phyloP scores from a whole-genome alignment of 108 stramenopile genomes.

The Skeletonema potamos region DNA sequence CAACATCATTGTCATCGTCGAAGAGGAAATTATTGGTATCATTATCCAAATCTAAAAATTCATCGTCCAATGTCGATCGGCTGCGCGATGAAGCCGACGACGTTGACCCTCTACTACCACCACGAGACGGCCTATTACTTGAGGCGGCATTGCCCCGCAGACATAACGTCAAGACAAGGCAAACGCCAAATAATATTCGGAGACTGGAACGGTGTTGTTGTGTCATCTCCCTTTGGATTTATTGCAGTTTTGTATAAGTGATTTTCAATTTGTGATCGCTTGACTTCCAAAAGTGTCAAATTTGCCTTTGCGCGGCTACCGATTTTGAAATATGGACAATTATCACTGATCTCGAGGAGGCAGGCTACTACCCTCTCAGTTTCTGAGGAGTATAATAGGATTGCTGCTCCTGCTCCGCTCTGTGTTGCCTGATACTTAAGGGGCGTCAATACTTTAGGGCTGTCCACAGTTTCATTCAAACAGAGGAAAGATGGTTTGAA shows the following conservation, averaged over 20 bases:
- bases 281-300: background rate
- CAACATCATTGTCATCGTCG: slow-evolving; percentile 19
- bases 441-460: background rate
- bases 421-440: background rate
- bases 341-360: background rate
- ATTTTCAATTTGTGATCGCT: background rate
- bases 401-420: background rate
- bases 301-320: background rate
- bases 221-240: background rate
- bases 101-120: background rate
- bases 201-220: background rate
- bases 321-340: background rate
- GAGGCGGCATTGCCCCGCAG: background rate
- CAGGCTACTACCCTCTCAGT: background rate
- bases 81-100: background rate
- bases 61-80: slow-evolving; percentile 4
- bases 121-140: background rate
- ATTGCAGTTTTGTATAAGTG: background rate
- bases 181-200: background rate
- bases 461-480: background rate
- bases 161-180: background rate
- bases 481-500: background rate
- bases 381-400: background rate
- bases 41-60: slow-evolving; percentile 32
- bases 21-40: slow-evolving; percentile 13